Base-by-base conservation (phyloP, 345 rosid genomes). In the Salix purpurea region DNA sequence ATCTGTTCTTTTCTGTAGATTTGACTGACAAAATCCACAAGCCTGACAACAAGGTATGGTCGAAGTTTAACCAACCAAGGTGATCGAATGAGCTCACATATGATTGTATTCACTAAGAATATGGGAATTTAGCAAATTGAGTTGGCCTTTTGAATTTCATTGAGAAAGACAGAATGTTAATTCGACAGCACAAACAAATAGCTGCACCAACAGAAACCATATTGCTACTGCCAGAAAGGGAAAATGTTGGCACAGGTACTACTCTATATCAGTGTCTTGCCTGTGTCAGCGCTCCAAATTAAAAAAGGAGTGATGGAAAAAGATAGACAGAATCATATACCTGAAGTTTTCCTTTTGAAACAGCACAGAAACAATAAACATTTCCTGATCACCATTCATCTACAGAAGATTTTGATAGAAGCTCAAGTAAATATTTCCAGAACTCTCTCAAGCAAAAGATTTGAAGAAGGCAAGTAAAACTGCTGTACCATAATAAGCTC, bases 341-440 rank as follows among this genome's bases (percentile, higher is more conserved):
- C 94, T 88, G 74, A 85, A 90, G 68, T 78, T 83, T 71, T 85
- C 88, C 80, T 87, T 91, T 73, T 85, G 91, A 71, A 76, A 89
- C 76, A 83, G 75, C 77, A 87, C 83, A 67, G 97, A 93, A 81
- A 85, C 72, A 36, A 84, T 80, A 68, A 83, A 84, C 78, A 91
- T 80, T 81, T 93, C 99, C 70, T 90, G 89, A 83, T 91, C 90
- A 71, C 88, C 91, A 81, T 90, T 93, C 79, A 90, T 89, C 99
- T 95, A 82, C 70, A 65, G 70, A 65, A 72, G 40, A 76, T 58
- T 32, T 64, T 37, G 54, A 24, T 32, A 74, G 34, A 37, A 12
- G 15, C 11, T 10, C 23, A 11, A 26, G 42, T 40, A 69, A 61
- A 66, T 18, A 18, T 79, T 54, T 42, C 30, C 30, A 73, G 67